Percentiles rank a stretch among this genome's conserved stretches.
Conservation (phyloP, 2,329 filamentous ascomycete species). For the Botrytis tulipae region DNA sequence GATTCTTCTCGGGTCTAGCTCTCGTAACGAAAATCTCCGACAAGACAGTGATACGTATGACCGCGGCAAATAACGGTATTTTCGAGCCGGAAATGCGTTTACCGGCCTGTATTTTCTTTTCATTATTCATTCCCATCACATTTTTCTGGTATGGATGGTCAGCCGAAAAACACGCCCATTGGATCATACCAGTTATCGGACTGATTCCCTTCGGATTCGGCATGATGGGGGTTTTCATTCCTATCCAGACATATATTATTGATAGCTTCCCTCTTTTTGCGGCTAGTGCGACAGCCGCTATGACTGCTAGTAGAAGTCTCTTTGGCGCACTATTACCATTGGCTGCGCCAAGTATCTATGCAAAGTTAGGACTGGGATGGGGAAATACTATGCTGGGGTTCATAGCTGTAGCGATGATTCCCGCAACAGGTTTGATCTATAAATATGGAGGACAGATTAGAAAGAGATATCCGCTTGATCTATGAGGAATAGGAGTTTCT, state of each 20-base stretch:
- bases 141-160: slow-evolving; percentile 53
- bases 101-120: slow-evolving; percentile 44
- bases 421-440: slow-evolving; percentile 40
- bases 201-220: slow-evolving; percentile 45
- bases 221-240: slow-evolving; percentile 45
- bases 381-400: slow-evolving; percentile 50
- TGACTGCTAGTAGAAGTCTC: slow-evolving; percentile 44
- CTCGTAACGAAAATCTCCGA: slow-evolving; percentile 45
- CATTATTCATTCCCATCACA: slow-evolving; percentile 44
- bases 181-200: slow-evolving; percentile 45
- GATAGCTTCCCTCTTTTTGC: slow-evolving; percentile 43
- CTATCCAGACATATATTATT: slow-evolving; percentile 48
- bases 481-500: background rate
- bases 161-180: slow-evolving; percentile 41
- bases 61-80: slow-evolving; percentile 41
- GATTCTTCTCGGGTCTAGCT: slow-evolving; percentile 41
- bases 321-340: slow-evolving; percentile 51
- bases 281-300: slow-evolving; percentile 42
- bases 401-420: slow-evolving; percentile 48
- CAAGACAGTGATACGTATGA: slow-evolving; percentile 45
- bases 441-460: slow-evolving; percentile 20
- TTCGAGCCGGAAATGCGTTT: slow-evolving; percentile 43
- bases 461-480: slow-evolving; percentile 16
- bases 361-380: slow-evolving; percentile 44
- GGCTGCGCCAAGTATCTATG: slow-evolving; percentile 49